Conservation (phyloP, 2,329 filamentous ascomycete species). For the Fusarium duplospermum region DNA sequence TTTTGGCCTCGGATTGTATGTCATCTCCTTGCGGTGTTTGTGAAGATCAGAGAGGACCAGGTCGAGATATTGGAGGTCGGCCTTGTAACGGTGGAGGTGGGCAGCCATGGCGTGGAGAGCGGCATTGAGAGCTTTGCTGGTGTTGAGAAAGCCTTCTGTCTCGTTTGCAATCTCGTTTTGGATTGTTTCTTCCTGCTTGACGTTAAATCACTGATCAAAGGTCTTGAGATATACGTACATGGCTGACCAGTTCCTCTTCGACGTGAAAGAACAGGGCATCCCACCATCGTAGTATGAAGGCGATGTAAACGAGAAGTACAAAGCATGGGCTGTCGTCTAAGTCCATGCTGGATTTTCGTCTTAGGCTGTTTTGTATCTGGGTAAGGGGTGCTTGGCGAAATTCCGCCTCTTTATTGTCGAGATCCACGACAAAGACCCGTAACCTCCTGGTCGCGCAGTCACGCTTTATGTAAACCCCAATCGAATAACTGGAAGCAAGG, state of each 20-base stretch:
- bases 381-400: too few species aligned
- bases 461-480: neutral
- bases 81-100: neutral
- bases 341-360: neutral
- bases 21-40: neutral
- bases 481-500: fast-evolving
- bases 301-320: neutral
- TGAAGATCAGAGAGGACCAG: neutral
- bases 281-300: neutral
- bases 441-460: neutral
- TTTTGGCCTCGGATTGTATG: too few species aligned
- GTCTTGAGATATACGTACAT: neutral
- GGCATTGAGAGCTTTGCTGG: neutral
- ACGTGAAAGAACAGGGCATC: fast-evolving
- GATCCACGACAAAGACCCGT: neutral
- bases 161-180: neutral
- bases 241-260: neutral
- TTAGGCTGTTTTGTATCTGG: neutral
- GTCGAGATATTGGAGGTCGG: neutral
- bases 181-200: neutral
- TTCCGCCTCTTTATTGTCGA: too few species aligned
- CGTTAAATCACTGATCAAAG: neutral
- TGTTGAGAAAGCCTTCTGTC: neutral
- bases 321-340: neutral
- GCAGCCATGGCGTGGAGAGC: neutral